Conservation (phyloP, 202 grass and related monocot genomes). For the Brachypodium distachyon region DNA sequence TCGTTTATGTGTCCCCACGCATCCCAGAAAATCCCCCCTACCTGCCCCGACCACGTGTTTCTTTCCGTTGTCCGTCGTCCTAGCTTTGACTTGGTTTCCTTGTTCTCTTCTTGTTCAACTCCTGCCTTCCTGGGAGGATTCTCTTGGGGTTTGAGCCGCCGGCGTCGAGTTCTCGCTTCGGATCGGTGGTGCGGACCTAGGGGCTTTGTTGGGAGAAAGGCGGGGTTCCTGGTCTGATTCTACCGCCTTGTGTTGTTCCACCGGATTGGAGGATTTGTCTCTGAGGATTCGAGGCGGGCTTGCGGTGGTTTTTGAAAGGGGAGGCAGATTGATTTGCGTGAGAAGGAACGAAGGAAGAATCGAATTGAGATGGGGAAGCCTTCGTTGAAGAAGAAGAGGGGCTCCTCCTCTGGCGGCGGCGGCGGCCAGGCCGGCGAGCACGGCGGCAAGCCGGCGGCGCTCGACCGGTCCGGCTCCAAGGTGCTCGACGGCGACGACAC, state of each 20-base stretch:
- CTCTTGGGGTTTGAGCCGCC: background rate
- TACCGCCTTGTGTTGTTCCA: background rate
- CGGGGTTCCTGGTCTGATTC: background rate
- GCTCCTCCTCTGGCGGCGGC: conserved; percentile 11
- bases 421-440: conserved; percentile 20
- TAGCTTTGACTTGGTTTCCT: conserved; percentile 7
- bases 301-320: background rate
- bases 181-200: background rate
- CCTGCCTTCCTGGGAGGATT: background rate
- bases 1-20: conserved; percentile 34
- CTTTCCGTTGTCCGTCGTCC: background rate
- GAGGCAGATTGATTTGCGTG: background rate
- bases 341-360: too few relatives aligned
- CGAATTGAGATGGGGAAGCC: conserved; percentile 65
- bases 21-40: background rate
- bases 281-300: background rate
- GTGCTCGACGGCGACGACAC: conserved; percentile 57
- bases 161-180: background rate
- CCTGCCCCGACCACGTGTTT: background rate
- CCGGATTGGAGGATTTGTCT: background rate
- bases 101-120: too few relatives aligned
- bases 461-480: conserved; percentile 44
- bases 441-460: conserved; percentile 26
- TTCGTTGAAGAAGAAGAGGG: conserved; percentile 65
- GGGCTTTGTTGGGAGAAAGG: background rate